Base-by-base conservation (phyloP, 345 rosid species). In the Reutealis trisperma region DNA sequence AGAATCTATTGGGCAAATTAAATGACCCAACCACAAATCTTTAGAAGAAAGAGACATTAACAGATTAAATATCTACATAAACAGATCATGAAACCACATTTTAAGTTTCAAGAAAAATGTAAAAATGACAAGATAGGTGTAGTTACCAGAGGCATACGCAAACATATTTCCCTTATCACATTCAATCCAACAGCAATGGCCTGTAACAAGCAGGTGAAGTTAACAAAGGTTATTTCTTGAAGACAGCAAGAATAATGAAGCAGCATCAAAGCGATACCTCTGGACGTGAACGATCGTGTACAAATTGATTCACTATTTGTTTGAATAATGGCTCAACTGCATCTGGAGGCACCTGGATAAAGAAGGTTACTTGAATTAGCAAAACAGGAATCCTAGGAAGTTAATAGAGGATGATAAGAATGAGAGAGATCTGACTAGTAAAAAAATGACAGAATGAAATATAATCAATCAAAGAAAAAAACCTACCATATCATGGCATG, bases 401-500 rank as follows among this genome's bases (percentile, higher is more conserved):
- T 14, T 7, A 44, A 49, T 0, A 7, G 62, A 66, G 19, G 44
- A 63, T 25, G 51, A 34, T 19, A 41, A 32, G 44, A 62, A 30
- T 58, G 75, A 51, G 57, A 15, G 25, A 64, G 45, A 16, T 41
- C 12, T 22, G 63, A 57, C 11, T 55, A 0, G 22, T 8, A n/a
- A n/a, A 19, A 18, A 52, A 65, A 76, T 72, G n/a, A 27, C 49
- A 76, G 49, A 62, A 65, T 34, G 64, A 68, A 34, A 54, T n/a
- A 22, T 51, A 79, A 70, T 30, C 25, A 27, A 72, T 63, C 32
- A 32, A 59, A 70, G 47, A 60, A 45, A 77, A 70, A 81, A 82
- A 42, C 67, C 70, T 91, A 96, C 99, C 99, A 92, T 89, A 83
- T 96, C 97, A 78, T 96, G 99, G 75, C 99, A 96, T 73, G 97